Evolutionary conservation across 1,139 yeast species (phyloP), one percentile per base, ranked within the genome.

Genomic region (Hansenula sp.): DNA sequence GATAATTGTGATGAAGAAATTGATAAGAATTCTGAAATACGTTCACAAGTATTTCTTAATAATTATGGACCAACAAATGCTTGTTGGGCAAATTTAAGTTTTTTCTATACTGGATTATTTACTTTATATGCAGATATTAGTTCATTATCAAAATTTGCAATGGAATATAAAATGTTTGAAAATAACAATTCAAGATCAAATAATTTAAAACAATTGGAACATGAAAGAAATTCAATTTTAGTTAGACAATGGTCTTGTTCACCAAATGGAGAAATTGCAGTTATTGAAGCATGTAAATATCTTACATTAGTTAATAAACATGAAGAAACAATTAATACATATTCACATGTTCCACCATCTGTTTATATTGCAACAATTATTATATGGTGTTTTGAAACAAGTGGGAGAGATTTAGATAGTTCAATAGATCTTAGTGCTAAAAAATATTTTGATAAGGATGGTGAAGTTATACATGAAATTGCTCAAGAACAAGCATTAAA

Each of bases 11-110:
- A 14, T 21, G 34, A 32, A 4, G 20, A 32, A 17, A 11, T 3
- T 17, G 8, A 21, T 6, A 19, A 32, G 17, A 13, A 24, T 13
- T n/a, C 22, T 5, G 21, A 26, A 14, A 17, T 32, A 6, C 14
- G 34, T 4, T 24, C 29, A 4, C 34, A 32, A 32, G 17, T 32
- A 3, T 12, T 32, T 8, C 14, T 32, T 16, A 32, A 32, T 16
- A 32, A 32, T 24, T 32, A 32, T 32, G 34, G 34, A 12, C 34
- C 34, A 16, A 22, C 28, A 12, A 32, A 32, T 24, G 28, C 34
- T 3, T 32, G 28, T 17, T 32, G 34, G 34, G 34, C 34, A 12
- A 32, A 32, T 17, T 20, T 32, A 17, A 32, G 34, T 24, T 17
- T 32, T 3, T 24, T 24, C 29, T 32, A 32, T 10, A 24, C 29